Percentiles rank a stretch among this genome's conserved stretches.
Conservation (phyloP, 2,329 filamentous ascomycete genomes). For the Talaromyces islandicus region DNA sequence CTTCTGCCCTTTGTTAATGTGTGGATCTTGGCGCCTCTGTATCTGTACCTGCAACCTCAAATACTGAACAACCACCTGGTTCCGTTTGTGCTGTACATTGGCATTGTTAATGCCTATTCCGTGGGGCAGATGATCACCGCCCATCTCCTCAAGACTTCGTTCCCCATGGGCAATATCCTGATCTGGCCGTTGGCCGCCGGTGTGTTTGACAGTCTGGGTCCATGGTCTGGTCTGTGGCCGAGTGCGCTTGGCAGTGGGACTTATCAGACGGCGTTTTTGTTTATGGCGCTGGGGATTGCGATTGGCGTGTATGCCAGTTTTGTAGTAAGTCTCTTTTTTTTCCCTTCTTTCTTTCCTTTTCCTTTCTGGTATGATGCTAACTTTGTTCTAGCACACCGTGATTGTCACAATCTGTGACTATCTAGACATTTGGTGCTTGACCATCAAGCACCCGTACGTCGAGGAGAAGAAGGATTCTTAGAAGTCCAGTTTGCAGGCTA, state of each 20-base stretch:
- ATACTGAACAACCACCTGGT: constrained; percentile 80
- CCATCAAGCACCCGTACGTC: constrained; percentile 75
- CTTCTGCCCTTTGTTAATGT: constrained; percentile 73
- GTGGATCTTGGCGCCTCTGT: constrained; percentile 71
- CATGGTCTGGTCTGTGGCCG: constrained; percentile 62
- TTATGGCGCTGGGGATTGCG: constrained; percentile 75
- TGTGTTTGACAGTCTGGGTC: constrained; percentile 74
- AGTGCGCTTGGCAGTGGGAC: constrained; percentile 66
- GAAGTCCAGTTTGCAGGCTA: too few species aligned
- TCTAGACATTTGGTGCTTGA: constrained; percentile 96
- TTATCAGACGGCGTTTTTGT: constrained; percentile 91
- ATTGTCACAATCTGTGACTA: constrained; percentile 98
- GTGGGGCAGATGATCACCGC: constrained; percentile 95
- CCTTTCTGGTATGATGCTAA: constrained; percentile 7
- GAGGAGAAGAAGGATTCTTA: constrained; percentile 23
- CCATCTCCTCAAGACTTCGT: constrained; percentile 79
- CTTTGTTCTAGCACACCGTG: constrained; percentile 61
- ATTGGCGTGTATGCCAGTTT: constrained; percentile 96
- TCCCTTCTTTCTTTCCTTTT: too few species aligned
- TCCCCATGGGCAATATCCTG: constrained; percentile 87
- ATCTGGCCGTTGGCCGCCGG: constrained; percentile 70
- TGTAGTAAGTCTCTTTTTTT: constrained; percentile 52
- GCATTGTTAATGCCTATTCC: constrained; percentile 87
- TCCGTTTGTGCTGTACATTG: constrained; percentile 83
- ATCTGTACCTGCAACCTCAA: constrained; percentile 76